These are phyloP conservation scores for Plenodomus tracheiphilus DNA, from an alignment of 2,329 filamentous ascomycete genomes.

Conservation along the genomic window DNA sequence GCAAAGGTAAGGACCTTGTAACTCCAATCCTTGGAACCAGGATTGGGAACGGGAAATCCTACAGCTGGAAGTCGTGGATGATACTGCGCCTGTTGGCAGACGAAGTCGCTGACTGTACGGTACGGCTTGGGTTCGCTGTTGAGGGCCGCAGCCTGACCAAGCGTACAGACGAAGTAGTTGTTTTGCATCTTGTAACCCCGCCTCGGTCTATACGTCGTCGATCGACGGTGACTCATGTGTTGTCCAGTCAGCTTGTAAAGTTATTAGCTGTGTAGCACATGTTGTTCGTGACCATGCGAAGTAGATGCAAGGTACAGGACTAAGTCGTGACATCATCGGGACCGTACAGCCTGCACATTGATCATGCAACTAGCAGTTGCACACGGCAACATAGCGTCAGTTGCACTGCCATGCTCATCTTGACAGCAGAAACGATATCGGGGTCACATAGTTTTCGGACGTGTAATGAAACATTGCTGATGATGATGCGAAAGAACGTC, in stretches of 20 bases:
- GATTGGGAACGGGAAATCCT: conserved; percentile 51
- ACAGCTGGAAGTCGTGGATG: conserved; percentile 52
- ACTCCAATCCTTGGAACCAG: conserved; percentile 23
- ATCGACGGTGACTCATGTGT: background rate
- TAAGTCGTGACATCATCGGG: conserved; percentile 36
- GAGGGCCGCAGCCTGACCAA: conserved; percentile 57
- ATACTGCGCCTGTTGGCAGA: conserved; percentile 52
- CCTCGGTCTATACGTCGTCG: background rate
- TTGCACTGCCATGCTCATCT: background rate
- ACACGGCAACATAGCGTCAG: background rate
- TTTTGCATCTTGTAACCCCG: conserved; percentile 22
- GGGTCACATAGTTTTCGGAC: too few species aligned
- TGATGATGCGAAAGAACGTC: too few species aligned
- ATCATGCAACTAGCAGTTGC: conserved; percentile 3
- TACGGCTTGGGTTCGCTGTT: conserved; percentile 44
- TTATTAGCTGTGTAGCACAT: background rate
- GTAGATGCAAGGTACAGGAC: conserved; percentile 1
- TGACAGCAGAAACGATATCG: background rate
- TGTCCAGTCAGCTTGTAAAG: conserved; percentile 1
- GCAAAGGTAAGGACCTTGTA: conserved; percentile 42
- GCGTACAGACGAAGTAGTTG: conserved; percentile 65
- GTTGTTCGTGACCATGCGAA: background rate
- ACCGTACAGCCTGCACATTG: conserved; percentile 5
- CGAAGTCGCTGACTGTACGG: conserved; percentile 54
- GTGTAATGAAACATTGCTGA: too few species aligned